Evolutionary conservation across 495 filamentous ascomycete species (phyloP), one percentile per base, ranked within the genome.

Genomic region (Tuber magnatum): DNA sequence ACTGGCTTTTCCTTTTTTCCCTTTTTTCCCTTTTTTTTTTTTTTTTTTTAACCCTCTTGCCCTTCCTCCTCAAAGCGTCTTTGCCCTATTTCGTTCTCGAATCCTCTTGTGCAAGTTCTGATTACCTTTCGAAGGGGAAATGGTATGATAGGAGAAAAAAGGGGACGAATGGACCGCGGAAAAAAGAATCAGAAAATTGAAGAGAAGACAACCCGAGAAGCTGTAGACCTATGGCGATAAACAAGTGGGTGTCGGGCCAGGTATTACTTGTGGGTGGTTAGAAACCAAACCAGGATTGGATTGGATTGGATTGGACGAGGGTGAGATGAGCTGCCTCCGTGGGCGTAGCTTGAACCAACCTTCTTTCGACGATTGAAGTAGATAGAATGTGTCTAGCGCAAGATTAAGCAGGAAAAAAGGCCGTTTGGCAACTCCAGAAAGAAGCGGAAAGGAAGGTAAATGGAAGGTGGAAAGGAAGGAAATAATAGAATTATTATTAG

Each of bases 201-300:
- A 20, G 7, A 56, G 51, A 56, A 56, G 56, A 35, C 28, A 65
- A 65, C 56, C 56, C 16, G 28, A 35, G 56, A 65, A 35, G 28
- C 56, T 35, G 28, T 79, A n/a, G n/a, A n/a, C n/a, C n/a, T n/a
- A 42, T 71, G 28, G 71, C 76, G 76, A 79, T 79, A 79, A 71
- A 73, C 77, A 72, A 79, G 79, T 79, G 73, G 69, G 69, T 73
- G 76, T 56, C 72, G 61, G 76, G 72, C 73, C 76, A 75, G 73
- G 42, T 41, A 75, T n/a, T n/a, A n/a, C n/a, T n/a, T n/a, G n/a
- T n/a, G n/a, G 77, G 79, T 79, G 77, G 79, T 35, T 18, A 18
- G 18, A 7, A 65, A 79, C 72, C 76, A 75, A 71, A 76, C 77
- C 74, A 72, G 77, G 73, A 79, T 75, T 73, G 77, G 72, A 41